A percentile compares a stretch with the other conserved stretches of the same genome.
Conservation (phyloP, 495 filamentous ascomycete species). For the Melanomma pulvis-pyrius region DNA sequence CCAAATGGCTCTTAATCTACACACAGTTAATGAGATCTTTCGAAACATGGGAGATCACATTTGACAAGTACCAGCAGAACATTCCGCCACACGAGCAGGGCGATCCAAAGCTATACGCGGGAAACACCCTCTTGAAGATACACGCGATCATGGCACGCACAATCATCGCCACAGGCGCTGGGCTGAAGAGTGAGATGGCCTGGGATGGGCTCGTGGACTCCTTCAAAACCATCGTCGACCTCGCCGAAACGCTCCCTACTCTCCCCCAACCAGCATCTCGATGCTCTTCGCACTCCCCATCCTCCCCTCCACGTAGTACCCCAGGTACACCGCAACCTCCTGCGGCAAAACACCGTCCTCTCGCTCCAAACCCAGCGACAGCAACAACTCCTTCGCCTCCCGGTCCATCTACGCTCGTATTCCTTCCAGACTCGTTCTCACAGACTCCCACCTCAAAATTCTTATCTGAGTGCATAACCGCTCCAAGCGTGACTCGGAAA, state of each 20-base stretch:
- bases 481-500: neutral
- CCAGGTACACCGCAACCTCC: neutral
- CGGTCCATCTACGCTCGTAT: conserved; percentile 1
- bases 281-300: conserved; percentile 15
- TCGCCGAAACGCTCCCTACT: conserved; percentile 30
- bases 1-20: conserved; percentile 22
- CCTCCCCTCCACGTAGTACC: conserved; percentile 16
- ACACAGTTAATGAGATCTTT: conserved; percentile 26
- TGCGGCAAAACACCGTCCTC: conserved; percentile 13
- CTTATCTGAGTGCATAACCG: neutral
- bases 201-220: conserved; percentile 31
- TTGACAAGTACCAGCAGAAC: conserved; percentile 30
- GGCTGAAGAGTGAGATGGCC: conserved; percentile 16
- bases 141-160: conserved; percentile 26
- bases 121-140: conserved; percentile 35
- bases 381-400: conserved; percentile 5
- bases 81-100: conserved; percentile 22
- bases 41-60: conserved; percentile 21
- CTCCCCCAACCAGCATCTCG: conserved; percentile 9
- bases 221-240: conserved; percentile 33
- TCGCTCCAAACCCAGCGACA: conserved; percentile 26
- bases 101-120: conserved; percentile 34
- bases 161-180: conserved; percentile 20
- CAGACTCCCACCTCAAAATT: neutral
- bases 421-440: conserved; percentile 6